Evolutionary conservation across 495 filamentous ascomycete species (phyloP), one percentile per base, ranked within the genome.

Genomic region (Penicillium turbatum): DNA sequence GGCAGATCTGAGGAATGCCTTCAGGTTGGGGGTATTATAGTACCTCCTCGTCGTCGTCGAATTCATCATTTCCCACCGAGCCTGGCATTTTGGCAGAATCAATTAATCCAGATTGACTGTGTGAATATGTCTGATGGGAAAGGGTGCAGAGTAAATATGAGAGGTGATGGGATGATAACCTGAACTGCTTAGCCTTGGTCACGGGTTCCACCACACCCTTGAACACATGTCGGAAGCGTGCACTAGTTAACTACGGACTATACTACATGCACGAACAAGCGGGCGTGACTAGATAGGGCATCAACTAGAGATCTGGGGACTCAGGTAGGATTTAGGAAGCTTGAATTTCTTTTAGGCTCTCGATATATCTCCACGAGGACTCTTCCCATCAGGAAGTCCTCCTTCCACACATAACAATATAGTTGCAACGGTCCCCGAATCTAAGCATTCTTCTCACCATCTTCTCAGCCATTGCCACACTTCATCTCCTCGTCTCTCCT

Each of bases 331-430:
- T 24, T 4, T 24, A 24, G 21, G 21, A 24, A 24, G 4, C 21
- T 24, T 24, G 21, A 24, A 55, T 53, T 51, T 53, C 57, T 66
- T 56, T 56, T 59, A 56, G 58, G 27, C 40, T 44, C 51, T 53
- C 39, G 41, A 59, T 61, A 29, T 56, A 24, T 66, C 63, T 66
- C 61, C 60, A 51, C 62, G 53, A 63, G 61, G 50, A 56, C 53
- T 64, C 55, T 61, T 59, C 57, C 50, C 55, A 54, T 38, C 59
- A 29, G 49, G 54, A 53, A 55, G 50, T 48, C 35, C 56, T 29
- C 53, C 6, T 41, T 21, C 36, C 35, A 37, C 35, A 37, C 35
- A 37, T 16, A n/a, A 45, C 51, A 60, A 60, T 38, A 64, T 48
- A 56, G 54, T 55, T 51, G 47, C 47, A 49, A 49, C 59, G 50